phyloP scores from a whole-genome alignment of 2,329 filamentous ascomycete species.

The Beauveria caledonica region DNA sequence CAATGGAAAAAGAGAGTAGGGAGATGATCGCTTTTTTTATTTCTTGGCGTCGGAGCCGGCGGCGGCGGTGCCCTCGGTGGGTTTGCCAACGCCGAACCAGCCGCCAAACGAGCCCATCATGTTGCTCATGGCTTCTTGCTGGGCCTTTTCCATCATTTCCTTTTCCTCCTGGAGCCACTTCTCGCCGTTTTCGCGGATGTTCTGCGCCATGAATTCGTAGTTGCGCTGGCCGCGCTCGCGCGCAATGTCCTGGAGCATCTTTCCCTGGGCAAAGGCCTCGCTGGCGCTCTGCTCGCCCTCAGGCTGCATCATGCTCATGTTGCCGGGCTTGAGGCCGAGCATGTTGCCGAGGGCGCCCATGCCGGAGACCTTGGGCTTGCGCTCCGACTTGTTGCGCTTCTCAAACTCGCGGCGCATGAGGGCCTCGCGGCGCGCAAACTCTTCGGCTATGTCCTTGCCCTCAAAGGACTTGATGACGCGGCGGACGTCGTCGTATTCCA shows the following conservation, averaged over 20 bases:
- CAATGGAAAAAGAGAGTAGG: background rate
- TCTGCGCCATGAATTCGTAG: conserved; percentile 81
- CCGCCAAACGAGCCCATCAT: conserved; percentile 69
- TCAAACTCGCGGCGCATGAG: conserved; percentile 79
- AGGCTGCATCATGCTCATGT: conserved; percentile 49
- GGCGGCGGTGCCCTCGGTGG: background rate
- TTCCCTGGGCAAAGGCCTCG: conserved; percentile 80
- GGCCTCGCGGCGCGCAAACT: conserved; percentile 84
- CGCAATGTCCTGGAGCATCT: conserved; percentile 94
- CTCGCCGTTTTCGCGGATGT: conserved; percentile 88
- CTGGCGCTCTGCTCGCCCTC: conserved; percentile 63
- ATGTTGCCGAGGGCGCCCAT: conserved; percentile 62
- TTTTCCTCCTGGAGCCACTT: conserved; percentile 95
- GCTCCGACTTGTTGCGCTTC: conserved; percentile 57
- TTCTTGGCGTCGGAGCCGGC: conserved; percentile 1
- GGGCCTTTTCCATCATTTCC: conserved; percentile 75
- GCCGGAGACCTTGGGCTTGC: conserved; percentile 50
- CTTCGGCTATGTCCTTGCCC: conserved; percentile 77
- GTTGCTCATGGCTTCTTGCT: conserved; percentile 83
- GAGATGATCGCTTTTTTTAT: background rate
- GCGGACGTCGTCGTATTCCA: conserved; percentile 83
- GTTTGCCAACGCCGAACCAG: conserved; percentile 22
- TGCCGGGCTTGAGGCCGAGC: conserved; percentile 68
- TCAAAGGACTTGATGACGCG: conserved; percentile 81
- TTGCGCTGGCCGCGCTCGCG: conserved; percentile 84